phyloP scores from a whole-genome alignment of 768 basidiomycete species.

The Suillus weaverae region DNA sequence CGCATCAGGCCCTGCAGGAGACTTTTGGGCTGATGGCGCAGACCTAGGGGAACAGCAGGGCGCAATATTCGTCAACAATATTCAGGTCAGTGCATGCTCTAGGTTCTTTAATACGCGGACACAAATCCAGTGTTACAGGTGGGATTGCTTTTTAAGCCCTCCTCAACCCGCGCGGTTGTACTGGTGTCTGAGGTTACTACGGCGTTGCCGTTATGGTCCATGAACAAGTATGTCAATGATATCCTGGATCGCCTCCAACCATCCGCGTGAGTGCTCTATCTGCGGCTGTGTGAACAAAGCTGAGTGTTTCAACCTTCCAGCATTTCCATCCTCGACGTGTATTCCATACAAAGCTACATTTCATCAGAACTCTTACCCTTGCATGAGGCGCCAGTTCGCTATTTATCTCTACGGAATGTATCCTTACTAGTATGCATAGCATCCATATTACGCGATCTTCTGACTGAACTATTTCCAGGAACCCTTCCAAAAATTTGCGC shows the following conservation, averaged over 20 bases:
- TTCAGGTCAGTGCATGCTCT: constrained; percentile 39
- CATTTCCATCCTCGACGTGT: constrained; percentile 52
- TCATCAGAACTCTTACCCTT: constrained; percentile 33
- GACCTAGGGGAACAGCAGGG: constrained; percentile 53
- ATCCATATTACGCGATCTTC: background rate
- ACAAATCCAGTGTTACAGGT: constrained; percentile 35
- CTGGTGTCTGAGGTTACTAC: constrained; percentile 54
- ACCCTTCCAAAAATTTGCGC: constrained; percentile 41
- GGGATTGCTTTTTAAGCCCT: constrained; percentile 49
- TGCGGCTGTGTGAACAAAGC: background rate
- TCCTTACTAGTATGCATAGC: constrained; percentile 6
- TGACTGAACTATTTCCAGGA: constrained; percentile 27
- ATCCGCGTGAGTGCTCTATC: constrained; percentile 36
- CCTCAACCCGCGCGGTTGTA: constrained; percentile 47
- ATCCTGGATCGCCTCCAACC: constrained; percentile 48
- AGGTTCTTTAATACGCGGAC: background rate
- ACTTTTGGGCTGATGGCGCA: constrained; percentile 52
- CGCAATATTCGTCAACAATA: constrained; percentile 43
- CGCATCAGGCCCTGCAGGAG: constrained; percentile 46
- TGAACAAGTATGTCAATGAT: constrained; percentile 47
- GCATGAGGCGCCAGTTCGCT: constrained; percentile 53
- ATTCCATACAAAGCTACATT: constrained; percentile 51
- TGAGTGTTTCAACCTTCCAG: constrained; percentile 28
- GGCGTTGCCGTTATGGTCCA: constrained; percentile 48
- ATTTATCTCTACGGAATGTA: constrained; percentile 38